Percentiles rank a stretch among this genome's conserved stretches.
These are phyloP conservation scores for Speleostelium caveatum DNA, from an alignment of 78 protist genomes.

Conservation along the genomic window DNA sequence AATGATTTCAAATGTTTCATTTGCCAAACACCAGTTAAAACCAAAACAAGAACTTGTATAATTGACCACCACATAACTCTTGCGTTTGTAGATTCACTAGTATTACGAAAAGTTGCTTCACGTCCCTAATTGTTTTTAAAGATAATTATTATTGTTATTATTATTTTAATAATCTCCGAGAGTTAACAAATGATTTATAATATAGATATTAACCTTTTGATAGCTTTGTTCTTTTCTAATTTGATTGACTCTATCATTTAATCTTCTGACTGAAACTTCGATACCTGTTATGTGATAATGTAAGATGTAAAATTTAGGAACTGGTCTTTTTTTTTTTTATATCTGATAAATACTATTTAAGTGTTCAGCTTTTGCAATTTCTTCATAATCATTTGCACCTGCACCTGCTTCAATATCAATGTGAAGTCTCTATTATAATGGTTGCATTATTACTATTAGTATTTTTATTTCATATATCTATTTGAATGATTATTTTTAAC, in stretches of 20 bases:
- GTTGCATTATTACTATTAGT: too few species aligned
- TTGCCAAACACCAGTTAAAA: conserved; percentile 77
- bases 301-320: neutral
- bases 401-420: conserved; percentile 79
- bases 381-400: conserved; percentile 77
- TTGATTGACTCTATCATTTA: conserved; percentile 75
- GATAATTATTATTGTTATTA: too few species aligned
- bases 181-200: too few species aligned
- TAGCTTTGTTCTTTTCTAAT: conserved; percentile 82
- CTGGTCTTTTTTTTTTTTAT: neutral
- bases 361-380: conserved; percentile 72
- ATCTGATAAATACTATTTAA: conserved; percentile 27
- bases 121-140: too few species aligned
- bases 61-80: conserved; percentile 84
- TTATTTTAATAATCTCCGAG: too few species aligned
- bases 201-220: conserved; percentile 33
- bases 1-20: conserved; percentile 73
- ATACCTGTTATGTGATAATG: neutral
- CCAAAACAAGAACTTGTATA: conserved; percentile 55
- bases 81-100: conserved; percentile 67
- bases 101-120: conserved; percentile 76
- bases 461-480: neutral
- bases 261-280: conserved; percentile 65
- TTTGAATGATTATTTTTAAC: neutral
- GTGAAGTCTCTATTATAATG: conserved; percentile 45